Evolutionary conservation across 768 basidiomycete genomes (phyloP), one percentile per base, ranked within the genome.

Genomic region (Phanerochaete carnosa): DNA sequence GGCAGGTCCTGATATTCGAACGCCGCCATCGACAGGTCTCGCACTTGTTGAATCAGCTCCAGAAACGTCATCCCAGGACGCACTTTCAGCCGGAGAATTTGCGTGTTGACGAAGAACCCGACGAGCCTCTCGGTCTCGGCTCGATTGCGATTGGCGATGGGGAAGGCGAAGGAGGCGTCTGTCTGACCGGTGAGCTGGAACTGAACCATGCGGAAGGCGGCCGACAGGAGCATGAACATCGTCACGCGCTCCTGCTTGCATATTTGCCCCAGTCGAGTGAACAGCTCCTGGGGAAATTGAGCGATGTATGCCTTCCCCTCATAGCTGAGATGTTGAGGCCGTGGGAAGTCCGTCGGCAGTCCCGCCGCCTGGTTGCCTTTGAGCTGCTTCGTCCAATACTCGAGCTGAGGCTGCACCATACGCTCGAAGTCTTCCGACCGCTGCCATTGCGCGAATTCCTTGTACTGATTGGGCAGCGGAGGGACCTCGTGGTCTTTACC

Each of bases 71-170:
- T 55, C 23, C 37, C 37, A 4, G 54, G 25, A 22, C 35, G 23
- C 22, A 55, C 37, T 6, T 12, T 23, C 4, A 55, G 37, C 3
- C 54, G 54, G 12, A 55, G 30, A 25, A 37, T 25, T n/a, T 55
- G 54, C 9, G 54, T 55, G 37, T 55, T 55, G 54, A 55, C 54
- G 54, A 55, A 55, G 54, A 55, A 55, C 37, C 54, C 54, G 33
- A 55, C 25, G 22, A 55, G 30, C 15, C 35, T 22, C 23, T 55
- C 54, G 4, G 35, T 32, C 35, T 55, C 54, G 8, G 54, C 35
- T 3, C 54, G 54, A n/a, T 32, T 35, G 15, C 54, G 54, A 25
- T 55, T 55, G n/a, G 54, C 54, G 12, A 35, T 55, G 11, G 35
- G 30, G 23, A 16, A 35, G n/a, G 16, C 33, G n/a, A 55, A 35